Conservation (phyloP, 257 asterid species). For the Ehretia macrophylla region DNA sequence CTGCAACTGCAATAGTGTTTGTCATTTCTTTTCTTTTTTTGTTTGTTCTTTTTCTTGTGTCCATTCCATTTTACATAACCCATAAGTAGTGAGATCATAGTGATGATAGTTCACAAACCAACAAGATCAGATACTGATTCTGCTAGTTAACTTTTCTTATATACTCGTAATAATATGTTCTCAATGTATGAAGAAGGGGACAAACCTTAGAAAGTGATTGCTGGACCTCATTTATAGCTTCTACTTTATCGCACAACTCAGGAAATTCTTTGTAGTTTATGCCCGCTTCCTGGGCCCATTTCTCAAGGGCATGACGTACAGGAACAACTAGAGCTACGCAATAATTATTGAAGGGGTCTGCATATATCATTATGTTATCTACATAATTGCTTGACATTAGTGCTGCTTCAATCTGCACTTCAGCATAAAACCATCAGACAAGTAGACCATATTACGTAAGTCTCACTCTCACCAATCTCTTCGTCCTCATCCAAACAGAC, state of each 20-base stretch:
- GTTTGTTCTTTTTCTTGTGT: too few species aligned
- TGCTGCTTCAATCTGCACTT: constrained; percentile 81
- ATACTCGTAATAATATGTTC: too few species aligned
- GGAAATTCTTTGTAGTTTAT: constrained; percentile 45
- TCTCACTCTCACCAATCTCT: neutral
- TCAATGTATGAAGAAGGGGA: constrained; percentile 1
- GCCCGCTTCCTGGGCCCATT: constrained; percentile 80
- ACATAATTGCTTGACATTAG: constrained; percentile 53
- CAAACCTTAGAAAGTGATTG: constrained; percentile 73
- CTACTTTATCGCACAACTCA: constrained; percentile 62
- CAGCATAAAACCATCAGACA: constrained; percentile 10
- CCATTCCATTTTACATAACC: too few species aligned
- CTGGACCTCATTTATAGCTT: constrained; percentile 62
- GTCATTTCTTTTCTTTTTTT: too few species aligned
- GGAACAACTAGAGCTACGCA: constrained; percentile 87
- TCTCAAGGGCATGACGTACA: constrained; percentile 55
- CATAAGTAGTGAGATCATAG: too few species aligned
- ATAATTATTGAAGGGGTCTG: constrained; percentile 77
- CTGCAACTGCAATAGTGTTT: too few species aligned
- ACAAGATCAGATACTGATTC: too few species aligned
- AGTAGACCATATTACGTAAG: neutral
- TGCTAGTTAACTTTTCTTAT: too few species aligned
- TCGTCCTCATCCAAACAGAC: neutral
- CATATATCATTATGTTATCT: constrained; percentile 66
- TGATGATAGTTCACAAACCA: too few species aligned